Evolutionary conservation across 1,284 basidiomycete species (phyloP).

Genomic region (Ustilago crameri): DNA sequence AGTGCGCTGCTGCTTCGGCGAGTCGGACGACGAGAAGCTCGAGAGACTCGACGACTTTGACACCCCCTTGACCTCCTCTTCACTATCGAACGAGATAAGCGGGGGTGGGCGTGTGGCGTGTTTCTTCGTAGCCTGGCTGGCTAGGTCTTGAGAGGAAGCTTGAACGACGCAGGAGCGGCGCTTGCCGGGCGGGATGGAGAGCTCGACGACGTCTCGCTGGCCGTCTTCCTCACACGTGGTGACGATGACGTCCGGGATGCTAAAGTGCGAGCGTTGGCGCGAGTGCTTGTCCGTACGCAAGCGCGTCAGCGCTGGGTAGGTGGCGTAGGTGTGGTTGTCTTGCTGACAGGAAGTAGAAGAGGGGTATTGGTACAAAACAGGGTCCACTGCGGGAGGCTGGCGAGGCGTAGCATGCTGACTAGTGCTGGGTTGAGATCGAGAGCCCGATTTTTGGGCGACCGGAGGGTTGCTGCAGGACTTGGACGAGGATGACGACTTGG

Average conservation of each 20-base stretch:
- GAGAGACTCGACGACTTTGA: too few relatives aligned
- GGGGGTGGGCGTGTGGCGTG: too few relatives aligned
- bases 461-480: slow-evolving; percentile 1
- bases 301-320: background rate
- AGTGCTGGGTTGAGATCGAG: background rate
- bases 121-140: too few relatives aligned
- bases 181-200: slow-evolving; percentile 44
- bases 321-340: background rate
- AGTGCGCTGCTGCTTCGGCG: slow-evolving; percentile 15
- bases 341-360: background rate
- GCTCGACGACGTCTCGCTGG: slow-evolving; percentile 42
- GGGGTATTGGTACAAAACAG: slow-evolving; percentile 21
- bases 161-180: slow-evolving; percentile 25
- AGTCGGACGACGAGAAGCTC: background rate
- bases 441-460: background rate
- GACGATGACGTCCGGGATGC: slow-evolving; percentile 59
- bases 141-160: too few relatives aligned
- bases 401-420: too few relatives aligned
- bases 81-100: too few relatives aligned
- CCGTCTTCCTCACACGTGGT: slow-evolving; percentile 57
- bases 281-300: slow-evolving; percentile 36
- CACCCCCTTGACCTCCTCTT: too few relatives aligned
- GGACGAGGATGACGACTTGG: slow-evolving; percentile 27
- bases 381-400: background rate
- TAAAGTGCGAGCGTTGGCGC: slow-evolving; percentile 55